Base-by-base conservation (phyloP, 2,329 filamentous ascomycete genomes). In the Westerdykella sp. region DNA sequence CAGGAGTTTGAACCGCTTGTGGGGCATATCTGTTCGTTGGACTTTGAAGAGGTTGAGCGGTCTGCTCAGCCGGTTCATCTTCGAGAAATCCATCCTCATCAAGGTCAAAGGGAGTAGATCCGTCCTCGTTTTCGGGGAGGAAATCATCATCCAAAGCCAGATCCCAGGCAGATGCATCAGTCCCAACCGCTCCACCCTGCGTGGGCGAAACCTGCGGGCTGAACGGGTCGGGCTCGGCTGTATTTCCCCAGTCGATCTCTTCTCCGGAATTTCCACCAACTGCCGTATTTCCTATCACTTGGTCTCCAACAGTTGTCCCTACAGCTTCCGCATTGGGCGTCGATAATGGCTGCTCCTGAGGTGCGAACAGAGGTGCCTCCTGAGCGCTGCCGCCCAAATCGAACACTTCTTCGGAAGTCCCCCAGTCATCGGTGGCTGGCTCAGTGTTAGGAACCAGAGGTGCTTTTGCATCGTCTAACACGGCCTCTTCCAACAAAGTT, bases 51-150 rank as follows among this genome's bases (percentile, higher is more conserved):
- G 55, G 14, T 25, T 60, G 57, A 42, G 45, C 37, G 22, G 48
- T 23, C 56, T 65, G 47, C 49, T 59, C 46, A 15, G 75, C 69
- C 18, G 63, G 73, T 4, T 76, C 74, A 44, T 90, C 89, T 6
- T 95, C 83, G 9, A 96, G 71, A 47, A 96, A 85, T 0, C 87
- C 89, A 51, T 87, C 86, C 62, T 95, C 90, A 53, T 90, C 90
- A 37, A 85, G 81, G 50, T 90, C 82, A 53, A 91, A 81, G 1
- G 62, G 74, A 34, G 74, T 71, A 4, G 58, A 47, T 28, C 70
- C 70, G 21, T 63, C 60, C 1, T 66, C 60, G 12, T 74, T 68
- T 25, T 87, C 80, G 9, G 80, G 78, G 2, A 81, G 64, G 11
- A 86, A 72, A 47, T 88, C 81, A 50, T 90, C 84, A 39, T 86